Percentiles rank a stretch among this genome's conserved stretches.
These are phyloP conservation scores for Corylus americana DNA, from an alignment of 306 rosid species.

Conservation along the genomic window DNA sequence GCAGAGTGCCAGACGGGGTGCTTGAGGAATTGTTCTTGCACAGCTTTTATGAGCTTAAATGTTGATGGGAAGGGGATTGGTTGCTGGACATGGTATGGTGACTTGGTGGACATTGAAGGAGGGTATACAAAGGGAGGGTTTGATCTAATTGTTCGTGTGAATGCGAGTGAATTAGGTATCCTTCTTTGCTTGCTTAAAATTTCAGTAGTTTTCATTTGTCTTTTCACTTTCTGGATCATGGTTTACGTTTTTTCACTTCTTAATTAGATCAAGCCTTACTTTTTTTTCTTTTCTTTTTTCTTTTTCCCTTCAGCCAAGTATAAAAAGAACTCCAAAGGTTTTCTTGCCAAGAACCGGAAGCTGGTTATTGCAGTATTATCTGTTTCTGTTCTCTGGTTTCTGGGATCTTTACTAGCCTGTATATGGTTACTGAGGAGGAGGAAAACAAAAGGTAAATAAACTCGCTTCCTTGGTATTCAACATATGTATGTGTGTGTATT, in stretches of 20 bases:
- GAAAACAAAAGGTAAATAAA: not conserved
- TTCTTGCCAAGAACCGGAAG: not conserved
- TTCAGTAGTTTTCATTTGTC: not conserved
- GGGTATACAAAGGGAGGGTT: conserved; percentile 3
- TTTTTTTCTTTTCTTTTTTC: not conserved
- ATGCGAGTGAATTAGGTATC: conserved; percentile 17
- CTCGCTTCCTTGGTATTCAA: no score
- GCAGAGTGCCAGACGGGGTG: conserved; percentile 25
- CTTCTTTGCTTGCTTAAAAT: not conserved
- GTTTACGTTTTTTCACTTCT: not conserved
- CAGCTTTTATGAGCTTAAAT: conserved; percentile 22
- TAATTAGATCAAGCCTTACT: not conserved
- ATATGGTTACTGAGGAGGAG: not conserved
- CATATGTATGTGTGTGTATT: no score
- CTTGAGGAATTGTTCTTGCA: conserved; percentile 33
- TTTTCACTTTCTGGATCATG: not conserved
- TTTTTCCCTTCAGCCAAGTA: not conserved
- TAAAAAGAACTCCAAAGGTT: not conserved
- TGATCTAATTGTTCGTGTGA: conserved; percentile 30
- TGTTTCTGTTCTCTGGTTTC: not conserved
- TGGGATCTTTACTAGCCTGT: not conserved
- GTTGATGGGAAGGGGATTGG: conserved; percentile 10
- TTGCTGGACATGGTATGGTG: conserved; percentile 36
- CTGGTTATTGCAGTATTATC: not conserved
- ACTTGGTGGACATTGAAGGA: conserved; percentile 24